These are phyloP conservation scores for Pleurotus citrinopileatus DNA, from an alignment of 768 basidiomycete genomes.

Conservation along the genomic window DNA sequence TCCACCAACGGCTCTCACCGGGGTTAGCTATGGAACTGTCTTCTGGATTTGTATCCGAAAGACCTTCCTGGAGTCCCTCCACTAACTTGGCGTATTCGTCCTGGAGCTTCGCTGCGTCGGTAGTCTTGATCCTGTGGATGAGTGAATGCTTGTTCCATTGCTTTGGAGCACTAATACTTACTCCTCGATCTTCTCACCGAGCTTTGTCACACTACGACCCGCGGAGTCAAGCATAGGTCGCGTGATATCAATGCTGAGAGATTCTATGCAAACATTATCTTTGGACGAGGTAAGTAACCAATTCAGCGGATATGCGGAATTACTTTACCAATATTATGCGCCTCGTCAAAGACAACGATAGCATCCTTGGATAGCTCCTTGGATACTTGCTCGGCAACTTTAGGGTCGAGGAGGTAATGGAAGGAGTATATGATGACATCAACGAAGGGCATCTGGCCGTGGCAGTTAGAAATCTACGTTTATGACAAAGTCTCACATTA, in stretches of 20 bases:
- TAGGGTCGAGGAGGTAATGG: constrained; percentile 97
- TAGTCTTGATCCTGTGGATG: constrained; percentile 79
- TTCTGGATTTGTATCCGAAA: constrained; percentile 54
- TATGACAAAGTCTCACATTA: background rate
- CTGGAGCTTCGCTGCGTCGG: constrained; percentile 90
- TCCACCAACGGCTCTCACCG: constrained; percentile 40
- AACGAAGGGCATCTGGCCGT: constrained; percentile 83
- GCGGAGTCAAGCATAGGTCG: constrained; percentile 98
- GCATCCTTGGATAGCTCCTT: constrained; percentile 97
- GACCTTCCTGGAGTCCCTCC: constrained; percentile 83
- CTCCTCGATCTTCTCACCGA: constrained; percentile 95
- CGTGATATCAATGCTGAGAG: constrained; percentile 94
- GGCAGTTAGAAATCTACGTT: background rate
- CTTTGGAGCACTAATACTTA: constrained; percentile 32
- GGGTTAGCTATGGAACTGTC: constrained; percentile 91
- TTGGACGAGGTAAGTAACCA: constrained; percentile 24
- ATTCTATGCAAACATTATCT: constrained; percentile 99
- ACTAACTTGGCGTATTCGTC: constrained; percentile 96
- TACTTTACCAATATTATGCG: constrained; percentile 90
- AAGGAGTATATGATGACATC: constrained; percentile 99
- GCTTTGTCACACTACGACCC: constrained; percentile 76
- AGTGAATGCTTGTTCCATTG: constrained; percentile 1
- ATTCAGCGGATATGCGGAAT: background rate
- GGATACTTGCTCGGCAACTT: constrained; percentile 98
- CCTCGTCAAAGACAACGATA: constrained; percentile 99